These are phyloP conservation scores for Podaxis sp. DNA, from an alignment of 768 basidiomycete genomes.

Conservation along the genomic window DNA sequence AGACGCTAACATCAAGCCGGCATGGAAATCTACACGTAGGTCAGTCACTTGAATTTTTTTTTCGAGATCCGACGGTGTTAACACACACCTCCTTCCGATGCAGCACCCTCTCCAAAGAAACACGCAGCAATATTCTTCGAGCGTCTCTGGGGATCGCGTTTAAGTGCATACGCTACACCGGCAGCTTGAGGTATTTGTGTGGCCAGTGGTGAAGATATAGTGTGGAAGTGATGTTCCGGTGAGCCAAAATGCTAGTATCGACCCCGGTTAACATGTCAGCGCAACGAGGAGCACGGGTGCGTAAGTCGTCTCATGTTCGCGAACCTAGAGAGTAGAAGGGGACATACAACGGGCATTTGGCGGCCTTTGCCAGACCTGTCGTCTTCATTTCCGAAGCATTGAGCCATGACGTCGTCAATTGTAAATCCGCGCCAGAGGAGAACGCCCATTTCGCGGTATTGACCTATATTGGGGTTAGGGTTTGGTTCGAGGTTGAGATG, in stretches of 20 bases:
- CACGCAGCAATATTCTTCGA: slow-evolving; percentile 79
- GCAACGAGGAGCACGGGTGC: neutral
- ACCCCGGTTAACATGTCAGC: slow-evolving; percentile 3
- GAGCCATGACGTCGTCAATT: slow-evolving; percentile 81
- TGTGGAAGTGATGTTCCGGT: slow-evolving; percentile 82
- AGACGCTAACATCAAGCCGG: slow-evolving; percentile 79
- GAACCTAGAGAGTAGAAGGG: neutral
- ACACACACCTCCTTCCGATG: slow-evolving; percentile 76
- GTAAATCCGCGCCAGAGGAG: slow-evolving; percentile 85
- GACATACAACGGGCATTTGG: slow-evolving; percentile 88
- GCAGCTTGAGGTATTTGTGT: slow-evolving; percentile 96
- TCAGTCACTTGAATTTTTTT: neutral
- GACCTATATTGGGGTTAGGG: slow-evolving; percentile 43
- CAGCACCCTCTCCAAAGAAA: slow-evolving; percentile 93
- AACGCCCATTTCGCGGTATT: slow-evolving; percentile 93
- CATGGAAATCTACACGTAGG: slow-evolving; percentile 73
- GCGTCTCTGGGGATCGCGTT: slow-evolving; percentile 68
- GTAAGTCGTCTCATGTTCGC: neutral
- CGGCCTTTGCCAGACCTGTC: slow-evolving; percentile 82
- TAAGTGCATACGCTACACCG: slow-evolving; percentile 87
- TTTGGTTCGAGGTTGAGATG: neutral
- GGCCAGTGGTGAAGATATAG: slow-evolving; percentile 90
- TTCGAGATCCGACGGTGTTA: neutral
- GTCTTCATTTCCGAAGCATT: slow-evolving; percentile 86
- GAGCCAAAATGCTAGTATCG: slow-evolving; percentile 79